Percentiles rank a stretch among this genome's conserved stretches.
Conservation (phyloP, 148 eudicot genomes). For the Mesembryanthemum crystallinum region DNA sequence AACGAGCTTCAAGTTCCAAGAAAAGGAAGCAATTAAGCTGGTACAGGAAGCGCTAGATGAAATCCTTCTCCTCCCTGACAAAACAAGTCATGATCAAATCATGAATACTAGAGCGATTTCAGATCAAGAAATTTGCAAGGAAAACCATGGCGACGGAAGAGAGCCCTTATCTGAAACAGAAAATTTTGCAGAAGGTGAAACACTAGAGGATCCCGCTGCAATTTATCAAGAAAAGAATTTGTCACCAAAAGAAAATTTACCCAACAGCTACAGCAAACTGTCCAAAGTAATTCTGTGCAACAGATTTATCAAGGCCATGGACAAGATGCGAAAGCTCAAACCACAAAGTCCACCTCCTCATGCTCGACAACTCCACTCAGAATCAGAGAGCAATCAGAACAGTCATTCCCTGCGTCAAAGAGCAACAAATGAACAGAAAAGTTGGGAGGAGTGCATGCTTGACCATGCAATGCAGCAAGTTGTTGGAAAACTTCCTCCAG, state of each 20-base stretch:
- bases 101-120: constrained; percentile 35
- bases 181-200: constrained; percentile 19
- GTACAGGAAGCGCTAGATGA: constrained; percentile 73
- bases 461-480: constrained; percentile 81
- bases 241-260: constrained; percentile 15
- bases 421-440: constrained; percentile 44
- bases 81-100: constrained; percentile 44
- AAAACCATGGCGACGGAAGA: constrained; percentile 15
- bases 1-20: constrained; percentile 36
- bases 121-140: constrained; percentile 30
- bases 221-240: constrained; percentile 20
- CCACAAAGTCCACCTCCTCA: constrained; percentile 22
- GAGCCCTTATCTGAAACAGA: constrained; percentile 11
- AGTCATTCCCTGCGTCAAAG: constrained; percentile 41
- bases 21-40: constrained; percentile 64
- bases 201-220: constrained; percentile 10
- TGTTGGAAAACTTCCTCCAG: constrained; percentile 49
- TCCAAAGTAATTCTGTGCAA: constrained; percentile 58
- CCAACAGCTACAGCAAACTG: constrained; percentile 56
- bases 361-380: constrained; percentile 19
- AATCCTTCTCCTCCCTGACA: constrained; percentile 54
- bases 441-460: constrained; percentile 84
- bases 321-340: constrained; percentile 50
- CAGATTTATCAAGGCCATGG: constrained; percentile 71
- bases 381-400: constrained; percentile 39